These are phyloP conservation scores for Rubus parviflorus DNA, from an alignment of 306 rosid species.

Conservation along the genomic window DNA sequence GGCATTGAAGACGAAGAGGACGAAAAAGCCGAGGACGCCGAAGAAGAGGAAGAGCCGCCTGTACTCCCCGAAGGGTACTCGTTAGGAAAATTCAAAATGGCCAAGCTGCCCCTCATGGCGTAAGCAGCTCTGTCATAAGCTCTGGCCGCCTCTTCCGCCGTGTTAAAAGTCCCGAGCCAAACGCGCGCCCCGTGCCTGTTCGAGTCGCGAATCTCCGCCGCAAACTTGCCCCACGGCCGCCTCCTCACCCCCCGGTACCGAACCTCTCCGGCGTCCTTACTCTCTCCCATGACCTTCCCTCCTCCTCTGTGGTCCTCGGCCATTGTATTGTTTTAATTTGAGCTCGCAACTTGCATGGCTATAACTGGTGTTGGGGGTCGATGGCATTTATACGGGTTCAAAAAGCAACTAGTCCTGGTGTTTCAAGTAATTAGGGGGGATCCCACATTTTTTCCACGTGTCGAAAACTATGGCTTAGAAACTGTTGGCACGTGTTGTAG, in stretches of 20 bases:
- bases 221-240: slow-evolving; percentile 90
- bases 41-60: slow-evolving; percentile 24
- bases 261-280: slow-evolving; percentile 31
- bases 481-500: slow-evolving; percentile 37
- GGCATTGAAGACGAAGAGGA: slow-evolving; percentile 34
- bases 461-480: background rate
- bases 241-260: slow-evolving; percentile 68
- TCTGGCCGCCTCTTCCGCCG: slow-evolving; percentile 94
- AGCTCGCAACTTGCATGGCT: slow-evolving; percentile 38
- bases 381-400: slow-evolving; percentile 33
- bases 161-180: slow-evolving; percentile 87
- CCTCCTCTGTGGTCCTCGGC: slow-evolving; percentile 28
- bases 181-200: slow-evolving; percentile 61
- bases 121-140: slow-evolving; percentile 92
- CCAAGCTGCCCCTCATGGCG: slow-evolving; percentile 78
- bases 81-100: slow-evolving; percentile 75
- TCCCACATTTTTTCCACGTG: slow-evolving; percentile 22
- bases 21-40: slow-evolving; percentile 24
- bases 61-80: slow-evolving; percentile 44
- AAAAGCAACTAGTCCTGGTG: background rate
- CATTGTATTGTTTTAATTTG: slow-evolving; percentile 8
- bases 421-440: background rate
- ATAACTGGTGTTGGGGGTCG: background rate
- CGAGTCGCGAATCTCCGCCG: slow-evolving; percentile 92
- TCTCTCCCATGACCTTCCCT: slow-evolving; percentile 29